These are phyloP conservation scores for Atalantia buxifolia DNA, from an alignment of 345 rosid genomes.

Conservation along the genomic window DNA sequence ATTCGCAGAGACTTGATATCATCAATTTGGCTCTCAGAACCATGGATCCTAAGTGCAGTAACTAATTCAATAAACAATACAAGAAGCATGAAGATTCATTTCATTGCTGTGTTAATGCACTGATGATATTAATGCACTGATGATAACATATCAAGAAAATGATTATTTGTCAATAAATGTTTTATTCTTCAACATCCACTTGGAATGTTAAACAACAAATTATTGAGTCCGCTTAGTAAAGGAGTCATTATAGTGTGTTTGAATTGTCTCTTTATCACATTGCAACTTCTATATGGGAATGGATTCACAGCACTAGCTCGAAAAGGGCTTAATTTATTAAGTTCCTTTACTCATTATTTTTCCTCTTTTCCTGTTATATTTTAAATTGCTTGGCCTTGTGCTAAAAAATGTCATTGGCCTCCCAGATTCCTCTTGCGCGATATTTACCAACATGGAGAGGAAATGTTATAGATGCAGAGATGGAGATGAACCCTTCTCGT, in stretches of 20 bases:
- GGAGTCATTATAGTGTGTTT: background rate
- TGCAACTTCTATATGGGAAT: background rate
- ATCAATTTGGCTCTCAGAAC: background rate
- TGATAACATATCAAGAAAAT: background rate
- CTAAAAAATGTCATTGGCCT: background rate
- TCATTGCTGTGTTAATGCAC: background rate
- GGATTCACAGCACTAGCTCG: background rate
- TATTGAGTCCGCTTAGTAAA: background rate
- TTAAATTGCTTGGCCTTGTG: background rate
- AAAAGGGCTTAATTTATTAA: background rate
- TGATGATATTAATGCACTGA: no score
- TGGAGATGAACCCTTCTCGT: slow-evolving; percentile 88
- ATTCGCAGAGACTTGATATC: background rate
- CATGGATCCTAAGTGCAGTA: background rate
- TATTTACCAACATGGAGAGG: slow-evolving; percentile 96
- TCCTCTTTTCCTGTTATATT: background rate
- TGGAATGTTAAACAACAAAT: background rate
- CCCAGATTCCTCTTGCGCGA: slow-evolving; percentile 69
- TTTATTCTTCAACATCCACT: background rate
- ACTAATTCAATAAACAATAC: background rate
- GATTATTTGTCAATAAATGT: background rate
- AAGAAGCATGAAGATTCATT: background rate
- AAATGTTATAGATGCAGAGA: slow-evolving; percentile 65
- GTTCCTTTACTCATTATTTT: background rate
- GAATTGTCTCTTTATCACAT: background rate